phyloP scores from a whole-genome alignment of 331 rosid species.

The Rhamnella rubrinervis region DNA sequence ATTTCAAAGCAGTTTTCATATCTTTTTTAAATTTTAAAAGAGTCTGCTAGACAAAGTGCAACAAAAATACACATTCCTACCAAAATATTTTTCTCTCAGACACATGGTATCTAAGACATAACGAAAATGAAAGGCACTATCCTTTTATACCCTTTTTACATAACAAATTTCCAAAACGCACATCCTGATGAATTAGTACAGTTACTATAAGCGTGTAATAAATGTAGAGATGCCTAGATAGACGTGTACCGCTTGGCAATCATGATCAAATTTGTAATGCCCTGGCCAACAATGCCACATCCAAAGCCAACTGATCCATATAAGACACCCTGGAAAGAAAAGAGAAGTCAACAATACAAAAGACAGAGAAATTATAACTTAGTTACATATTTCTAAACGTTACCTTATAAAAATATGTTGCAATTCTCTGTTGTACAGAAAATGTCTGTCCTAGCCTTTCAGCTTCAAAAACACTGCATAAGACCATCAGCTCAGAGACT shows the following conservation, averaged over 20 bases:
- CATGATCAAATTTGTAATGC: conserved; percentile 91
- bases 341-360: conserved; percentile 10
- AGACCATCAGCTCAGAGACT: neutral
- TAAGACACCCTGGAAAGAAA: conserved; percentile 66
- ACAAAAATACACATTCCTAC: too few species aligned
- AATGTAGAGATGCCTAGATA: neutral
- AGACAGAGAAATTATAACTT: neutral
- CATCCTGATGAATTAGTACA: neutral
- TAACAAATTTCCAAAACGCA: neutral
- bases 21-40: too few species aligned
- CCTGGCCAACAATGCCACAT: conserved; percentile 95
- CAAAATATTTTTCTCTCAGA: too few species aligned
- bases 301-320: conserved; percentile 90
- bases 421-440: conserved; percentile 64
- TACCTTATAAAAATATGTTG: conserved; percentile 86
- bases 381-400: conserved; percentile 7
- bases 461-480: conserved; percentile 92
- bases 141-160: too few species aligned
- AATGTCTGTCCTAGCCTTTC: conserved; percentile 88
- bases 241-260: conserved; percentile 70
- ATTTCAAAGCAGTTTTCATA: too few species aligned
- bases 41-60: too few species aligned
- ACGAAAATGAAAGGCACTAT: too few species aligned
- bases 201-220: neutral
- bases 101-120: too few species aligned